A percentile compares a stretch with the other conserved stretches of the same genome.
Conservation (phyloP, 139 green algal species). For the Chlorella sp. region DNA sequence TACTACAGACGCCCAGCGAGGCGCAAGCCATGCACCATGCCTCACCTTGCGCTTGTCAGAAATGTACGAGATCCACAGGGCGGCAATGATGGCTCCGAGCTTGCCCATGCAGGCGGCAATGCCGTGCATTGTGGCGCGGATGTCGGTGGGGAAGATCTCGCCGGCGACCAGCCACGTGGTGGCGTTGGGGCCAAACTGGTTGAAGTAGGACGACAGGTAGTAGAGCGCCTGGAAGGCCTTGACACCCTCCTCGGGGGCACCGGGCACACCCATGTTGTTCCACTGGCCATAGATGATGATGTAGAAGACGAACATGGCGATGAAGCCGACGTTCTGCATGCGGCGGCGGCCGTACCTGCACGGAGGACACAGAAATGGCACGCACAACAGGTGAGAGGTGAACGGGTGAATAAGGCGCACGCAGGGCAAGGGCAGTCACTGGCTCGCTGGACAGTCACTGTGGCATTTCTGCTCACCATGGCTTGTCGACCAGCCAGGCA, state of each 20-base stretch:
- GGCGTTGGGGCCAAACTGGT: constrained; percentile 50
- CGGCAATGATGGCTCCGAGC: constrained; percentile 29
- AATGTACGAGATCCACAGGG: constrained; percentile 21
- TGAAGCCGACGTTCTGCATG: constrained; percentile 39
- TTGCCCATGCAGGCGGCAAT: constrained; percentile 32
- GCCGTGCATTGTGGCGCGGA: constrained; percentile 31
- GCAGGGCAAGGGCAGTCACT: too few species aligned
- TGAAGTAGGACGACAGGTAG: constrained; percentile 73
- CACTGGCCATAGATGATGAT: constrained; percentile 21
- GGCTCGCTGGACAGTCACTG: too few species aligned
- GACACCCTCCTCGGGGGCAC: constrained; percentile 6
- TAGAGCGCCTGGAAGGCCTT: constrained; percentile 67
- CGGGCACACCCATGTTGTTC: constrained; percentile 9
- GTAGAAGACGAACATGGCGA: constrained; percentile 21
- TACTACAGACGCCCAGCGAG: too few species aligned
- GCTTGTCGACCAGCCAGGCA: constrained; percentile 53
- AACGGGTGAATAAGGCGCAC: too few species aligned
- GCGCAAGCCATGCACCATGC: not conserved
- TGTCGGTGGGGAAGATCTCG: constrained; percentile 71
- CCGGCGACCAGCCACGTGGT: constrained; percentile 51
- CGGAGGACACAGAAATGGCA: too few species aligned
- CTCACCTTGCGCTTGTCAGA: constrained; percentile 1
- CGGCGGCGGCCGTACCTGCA: constrained; percentile 17
- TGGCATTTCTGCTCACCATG: too few species aligned
- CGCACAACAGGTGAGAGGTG: too few species aligned